These are phyloP conservation scores for Tolypocladium amazonense DNA, from an alignment of 2,329 filamentous ascomycete species.

Conservation along the genomic window DNA sequence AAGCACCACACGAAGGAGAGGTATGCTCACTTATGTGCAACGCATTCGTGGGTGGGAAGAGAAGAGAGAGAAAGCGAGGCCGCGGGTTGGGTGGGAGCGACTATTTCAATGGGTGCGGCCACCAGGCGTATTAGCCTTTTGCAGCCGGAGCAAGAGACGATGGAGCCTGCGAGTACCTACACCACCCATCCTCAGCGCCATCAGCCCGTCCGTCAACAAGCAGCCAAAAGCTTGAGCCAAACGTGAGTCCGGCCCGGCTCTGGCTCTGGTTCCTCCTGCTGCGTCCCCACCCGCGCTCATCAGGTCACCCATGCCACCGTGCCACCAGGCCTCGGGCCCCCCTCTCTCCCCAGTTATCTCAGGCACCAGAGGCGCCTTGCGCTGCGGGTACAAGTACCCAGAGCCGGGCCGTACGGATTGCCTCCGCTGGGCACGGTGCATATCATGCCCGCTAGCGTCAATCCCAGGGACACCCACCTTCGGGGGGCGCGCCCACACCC, in stretches of 20 bases:
- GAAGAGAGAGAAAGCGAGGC: constrained; percentile 3
- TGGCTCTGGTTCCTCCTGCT: not conserved
- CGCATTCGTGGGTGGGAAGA: constrained; percentile 39
- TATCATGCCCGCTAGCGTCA: not conserved
- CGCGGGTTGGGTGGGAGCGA: constrained; percentile 21
- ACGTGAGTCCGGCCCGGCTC: not conserved
- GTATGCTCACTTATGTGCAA: constrained; percentile 31
- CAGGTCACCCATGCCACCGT: not conserved
- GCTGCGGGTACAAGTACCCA: not conserved
- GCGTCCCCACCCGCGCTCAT: not conserved
- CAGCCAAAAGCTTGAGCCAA: not conserved
- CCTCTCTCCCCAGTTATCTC: not conserved
- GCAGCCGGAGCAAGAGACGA: not conserved
- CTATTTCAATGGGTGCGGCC: constrained; percentile 25
- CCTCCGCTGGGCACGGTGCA: not conserved
- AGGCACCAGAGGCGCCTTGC: not conserved
- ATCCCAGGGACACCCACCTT: not conserved
- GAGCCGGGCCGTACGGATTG: not conserved
- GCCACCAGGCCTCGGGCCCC: not conserved
- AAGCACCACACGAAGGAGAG: constrained; percentile 36
- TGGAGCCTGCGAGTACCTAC: not conserved
- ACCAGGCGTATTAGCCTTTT: not conserved
- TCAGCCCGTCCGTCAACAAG: not conserved
- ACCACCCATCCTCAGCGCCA: not conserved
- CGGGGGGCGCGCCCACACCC: not conserved